A percentile compares a stretch with the other conserved stretches of the same genome.
phyloP scores from a whole-genome alignment of 2,329 filamentous ascomycete genomes.

The Talaromyces piceae region DNA sequence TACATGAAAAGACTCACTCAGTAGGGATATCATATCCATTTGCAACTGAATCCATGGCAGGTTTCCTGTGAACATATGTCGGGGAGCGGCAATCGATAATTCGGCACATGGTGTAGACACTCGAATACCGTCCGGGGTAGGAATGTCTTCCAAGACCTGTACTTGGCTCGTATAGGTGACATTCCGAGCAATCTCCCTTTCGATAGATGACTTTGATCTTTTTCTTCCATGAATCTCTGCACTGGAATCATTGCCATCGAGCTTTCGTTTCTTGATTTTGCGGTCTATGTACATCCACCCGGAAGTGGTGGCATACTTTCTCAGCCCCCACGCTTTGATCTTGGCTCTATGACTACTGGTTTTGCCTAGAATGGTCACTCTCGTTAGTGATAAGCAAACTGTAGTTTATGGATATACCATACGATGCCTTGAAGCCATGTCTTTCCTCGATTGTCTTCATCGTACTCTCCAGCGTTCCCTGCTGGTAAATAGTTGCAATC shows the following conservation, averaged over 20 bases:
- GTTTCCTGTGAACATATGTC: constrained; percentile 1
- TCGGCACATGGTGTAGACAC: constrained; percentile 4
- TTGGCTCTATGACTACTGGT: constrained; percentile 8
- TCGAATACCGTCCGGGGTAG: constrained; percentile 5
- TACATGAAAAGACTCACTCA: background rate
- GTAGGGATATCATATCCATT: background rate
- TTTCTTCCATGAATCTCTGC: background rate
- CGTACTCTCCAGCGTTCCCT: background rate
- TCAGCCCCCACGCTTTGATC: constrained; percentile 3
- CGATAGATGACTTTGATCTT: background rate
- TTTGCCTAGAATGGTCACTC: constrained; percentile 5
- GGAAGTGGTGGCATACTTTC: constrained; percentile 3
- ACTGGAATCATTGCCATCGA: background rate
- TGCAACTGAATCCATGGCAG: constrained; percentile 8
- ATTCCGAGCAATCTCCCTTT: constrained; percentile 2
- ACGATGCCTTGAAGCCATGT: constrained; percentile 1
- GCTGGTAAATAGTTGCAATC: background rate
- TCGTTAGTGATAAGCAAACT: background rate
- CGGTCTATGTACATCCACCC: constrained; percentile 1
- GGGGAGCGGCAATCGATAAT: background rate
- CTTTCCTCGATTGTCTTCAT: background rate
- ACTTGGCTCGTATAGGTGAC: constrained; percentile 1
- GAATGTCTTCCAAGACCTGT: constrained; percentile 1
- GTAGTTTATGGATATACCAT: background rate
- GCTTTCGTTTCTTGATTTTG: background rate